Conservation (phyloP, 2,329 filamentous ascomycete species). For the Neonectria coccinea region DNA sequence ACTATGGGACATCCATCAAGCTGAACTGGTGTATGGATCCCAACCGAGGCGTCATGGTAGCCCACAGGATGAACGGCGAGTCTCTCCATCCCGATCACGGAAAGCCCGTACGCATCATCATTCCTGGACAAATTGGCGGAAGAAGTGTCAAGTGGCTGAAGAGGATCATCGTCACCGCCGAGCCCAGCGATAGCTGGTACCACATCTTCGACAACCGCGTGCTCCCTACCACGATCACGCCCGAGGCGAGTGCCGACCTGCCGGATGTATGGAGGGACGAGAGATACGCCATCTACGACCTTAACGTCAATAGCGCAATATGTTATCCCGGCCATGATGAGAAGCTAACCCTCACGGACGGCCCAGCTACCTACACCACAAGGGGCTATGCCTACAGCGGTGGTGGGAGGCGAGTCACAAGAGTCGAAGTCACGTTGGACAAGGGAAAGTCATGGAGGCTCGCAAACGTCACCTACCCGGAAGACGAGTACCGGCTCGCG, state of each 20-base stretch:
- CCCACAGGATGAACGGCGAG: slow-evolving; percentile 92
- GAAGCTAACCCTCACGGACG: slow-evolving; percentile 62
- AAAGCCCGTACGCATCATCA: slow-evolving; percentile 82
- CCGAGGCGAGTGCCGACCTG: slow-evolving; percentile 80
- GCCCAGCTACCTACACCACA: slow-evolving; percentile 69
- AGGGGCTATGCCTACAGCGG: slow-evolving; percentile 91
- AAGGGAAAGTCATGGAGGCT: slow-evolving; percentile 84
- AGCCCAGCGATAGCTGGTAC: slow-evolving; percentile 92
- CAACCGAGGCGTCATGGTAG: slow-evolving; percentile 86
- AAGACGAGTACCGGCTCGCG: slow-evolving; percentile 80
- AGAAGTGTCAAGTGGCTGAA: slow-evolving; percentile 95
- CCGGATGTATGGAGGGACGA: slow-evolving; percentile 88
- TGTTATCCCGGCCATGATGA: slow-evolving; percentile 86
- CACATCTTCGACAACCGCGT: slow-evolving; percentile 95
- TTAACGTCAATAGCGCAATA: slow-evolving; percentile 87
- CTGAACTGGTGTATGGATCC: slow-evolving; percentile 89
- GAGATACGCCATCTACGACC: slow-evolving; percentile 90
- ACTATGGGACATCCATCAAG: slow-evolving; percentile 89
- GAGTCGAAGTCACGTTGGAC: slow-evolving; percentile 86
- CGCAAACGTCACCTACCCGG: slow-evolving; percentile 82
- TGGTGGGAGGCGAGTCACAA: slow-evolving; percentile 83
- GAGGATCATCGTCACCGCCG: slow-evolving; percentile 79
- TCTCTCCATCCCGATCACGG: slow-evolving; percentile 85
- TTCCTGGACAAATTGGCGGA: slow-evolving; percentile 92
- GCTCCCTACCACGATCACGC: slow-evolving; percentile 85